Percentiles rank a stretch among this genome's conserved stretches.
phyloP scores from a whole-genome alignment of 352 stramenopile genomes.

The Globisporangium uncinulatum region DNA sequence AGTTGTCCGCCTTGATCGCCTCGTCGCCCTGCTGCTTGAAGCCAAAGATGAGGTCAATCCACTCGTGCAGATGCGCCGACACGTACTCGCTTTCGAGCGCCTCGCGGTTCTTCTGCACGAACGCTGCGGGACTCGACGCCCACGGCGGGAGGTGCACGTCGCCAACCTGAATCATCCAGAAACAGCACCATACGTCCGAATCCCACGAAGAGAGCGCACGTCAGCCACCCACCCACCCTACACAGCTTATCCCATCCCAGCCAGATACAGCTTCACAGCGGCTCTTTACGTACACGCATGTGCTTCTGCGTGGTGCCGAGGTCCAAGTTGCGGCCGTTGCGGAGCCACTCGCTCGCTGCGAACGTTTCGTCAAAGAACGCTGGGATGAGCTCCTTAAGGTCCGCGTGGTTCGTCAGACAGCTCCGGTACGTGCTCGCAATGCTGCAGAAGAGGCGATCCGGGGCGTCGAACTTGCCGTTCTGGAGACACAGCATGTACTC shows the following conservation, averaged over 20 bases:
- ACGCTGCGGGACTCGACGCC: slow-evolving; percentile 79
- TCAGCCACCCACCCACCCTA: too few species aligned
- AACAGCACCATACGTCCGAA: too few species aligned
- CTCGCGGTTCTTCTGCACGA: slow-evolving; percentile 90
- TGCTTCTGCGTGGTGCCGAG: slow-evolving; percentile 88
- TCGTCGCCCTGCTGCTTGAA: slow-evolving; percentile 93
- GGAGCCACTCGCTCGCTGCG: slow-evolving; percentile 86
- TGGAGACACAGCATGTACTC: slow-evolving; percentile 97
- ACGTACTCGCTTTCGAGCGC: slow-evolving; percentile 97
- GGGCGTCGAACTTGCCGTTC: slow-evolving; percentile 97
- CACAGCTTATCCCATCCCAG: too few species aligned
- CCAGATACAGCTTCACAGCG: too few species aligned
- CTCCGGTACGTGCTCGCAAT: slow-evolving; percentile 91
- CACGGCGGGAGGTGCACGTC: slow-evolving; percentile 94
- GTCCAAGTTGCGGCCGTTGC: slow-evolving; percentile 94
- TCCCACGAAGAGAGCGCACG: too few species aligned
- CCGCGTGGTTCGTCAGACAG: slow-evolving; percentile 78
- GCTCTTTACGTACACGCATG: slow-evolving; percentile 20
- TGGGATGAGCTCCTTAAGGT: slow-evolving; percentile 99
- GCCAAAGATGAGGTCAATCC: slow-evolving; percentile 99
- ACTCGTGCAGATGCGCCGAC: slow-evolving; percentile 93
- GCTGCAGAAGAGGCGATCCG: slow-evolving; percentile 96
- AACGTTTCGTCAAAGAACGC: slow-evolving; percentile 96
- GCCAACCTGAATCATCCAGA: slow-evolving; percentile 60
- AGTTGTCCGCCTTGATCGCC: slow-evolving; percentile 70